Percentiles rank a stretch among this genome's conserved stretches.
phyloP scores from a whole-genome alignment of 2,329 filamentous ascomycete genomes.

The Akanthomyces lecanii region DNA sequence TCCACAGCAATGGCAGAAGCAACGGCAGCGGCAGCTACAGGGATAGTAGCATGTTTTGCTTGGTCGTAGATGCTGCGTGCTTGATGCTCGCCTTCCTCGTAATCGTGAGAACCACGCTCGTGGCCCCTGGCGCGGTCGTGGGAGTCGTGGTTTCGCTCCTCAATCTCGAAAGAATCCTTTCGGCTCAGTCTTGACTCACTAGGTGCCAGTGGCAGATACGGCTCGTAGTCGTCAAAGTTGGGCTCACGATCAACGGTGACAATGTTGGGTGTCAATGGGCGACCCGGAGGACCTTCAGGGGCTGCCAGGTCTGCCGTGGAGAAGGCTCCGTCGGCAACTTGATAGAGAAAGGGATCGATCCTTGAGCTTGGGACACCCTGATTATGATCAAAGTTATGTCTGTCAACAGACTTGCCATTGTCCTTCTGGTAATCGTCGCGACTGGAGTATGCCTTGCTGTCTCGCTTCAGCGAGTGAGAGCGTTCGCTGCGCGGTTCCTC shows the following conservation, averaged over 20 bases:
- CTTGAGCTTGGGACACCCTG: slow-evolving; percentile 27
- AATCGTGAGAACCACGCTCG: slow-evolving; percentile 25
- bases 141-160: slow-evolving; percentile 25
- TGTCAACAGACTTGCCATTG: slow-evolving; percentile 25
- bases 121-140: slow-evolving; percentile 23
- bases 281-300: slow-evolving; percentile 36
- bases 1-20: slow-evolving; percentile 44
- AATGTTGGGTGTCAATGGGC: slow-evolving; percentile 46
- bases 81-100: slow-evolving; percentile 39
- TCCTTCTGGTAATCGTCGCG: slow-evolving; percentile 27
- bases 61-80: slow-evolving; percentile 43
- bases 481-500: slow-evolving; percentile 28
- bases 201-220: slow-evolving; percentile 27
- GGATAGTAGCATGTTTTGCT: slow-evolving; percentile 44
- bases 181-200: slow-evolving; percentile 41
- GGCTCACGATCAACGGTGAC: slow-evolving; percentile 53
- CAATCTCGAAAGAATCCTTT: slow-evolving; percentile 46
- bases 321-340: slow-evolving; percentile 51
- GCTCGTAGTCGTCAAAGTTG: slow-evolving; percentile 38
- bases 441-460: slow-evolving; percentile 24
- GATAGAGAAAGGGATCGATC: slow-evolving; percentile 57
- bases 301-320: slow-evolving; percentile 38
- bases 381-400: slow-evolving; percentile 15
- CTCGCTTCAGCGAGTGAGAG: slow-evolving; percentile 23
- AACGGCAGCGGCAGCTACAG: slow-evolving; percentile 44